Evolutionary conservation across 176 grass and related monocot species (phyloP).

Genomic region (Carex parvula): DNA sequence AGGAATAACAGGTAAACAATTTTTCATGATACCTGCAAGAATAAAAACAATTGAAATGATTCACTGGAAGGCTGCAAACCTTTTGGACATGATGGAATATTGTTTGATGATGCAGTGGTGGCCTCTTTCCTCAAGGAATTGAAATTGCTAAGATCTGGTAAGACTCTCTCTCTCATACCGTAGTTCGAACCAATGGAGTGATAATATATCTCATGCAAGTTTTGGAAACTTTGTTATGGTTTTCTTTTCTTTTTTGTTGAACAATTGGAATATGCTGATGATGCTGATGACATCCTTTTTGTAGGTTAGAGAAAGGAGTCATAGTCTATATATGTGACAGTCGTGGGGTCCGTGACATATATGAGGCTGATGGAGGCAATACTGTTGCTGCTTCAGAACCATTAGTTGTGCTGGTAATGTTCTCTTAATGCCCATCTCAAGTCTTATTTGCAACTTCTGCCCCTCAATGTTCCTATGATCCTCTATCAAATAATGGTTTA

Average conservation of each 20-base stretch:
- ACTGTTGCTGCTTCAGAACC: conserved; percentile 79
- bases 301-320: conserved; percentile 95
- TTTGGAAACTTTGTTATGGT: background rate
- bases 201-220: background rate
- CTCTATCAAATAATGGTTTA: background rate
- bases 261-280: conserved; percentile 1
- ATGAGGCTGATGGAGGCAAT: conserved; percentile 81
- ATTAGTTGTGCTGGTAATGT: conserved; percentile 76
- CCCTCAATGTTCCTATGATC: background rate
- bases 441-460: background rate
- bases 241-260: background rate
- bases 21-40: background rate
- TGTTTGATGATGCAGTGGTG: conserved; percentile 59
- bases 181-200: background rate
- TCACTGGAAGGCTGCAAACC: background rate
- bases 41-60: conserved; percentile 17
- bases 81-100: conserved; percentile 22
- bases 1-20: conserved; percentile 68
- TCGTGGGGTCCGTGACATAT: conserved; percentile 86
- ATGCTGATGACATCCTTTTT: background rate
- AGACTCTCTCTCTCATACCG: background rate
- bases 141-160: conserved; percentile 97
- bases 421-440: conserved; percentile 5
- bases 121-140: conserved; percentile 98
- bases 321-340: conserved; percentile 98